phyloP scores from a whole-genome alignment of 2,329 filamentous ascomycete genomes.

The Tricladium varicosporioides region DNA sequence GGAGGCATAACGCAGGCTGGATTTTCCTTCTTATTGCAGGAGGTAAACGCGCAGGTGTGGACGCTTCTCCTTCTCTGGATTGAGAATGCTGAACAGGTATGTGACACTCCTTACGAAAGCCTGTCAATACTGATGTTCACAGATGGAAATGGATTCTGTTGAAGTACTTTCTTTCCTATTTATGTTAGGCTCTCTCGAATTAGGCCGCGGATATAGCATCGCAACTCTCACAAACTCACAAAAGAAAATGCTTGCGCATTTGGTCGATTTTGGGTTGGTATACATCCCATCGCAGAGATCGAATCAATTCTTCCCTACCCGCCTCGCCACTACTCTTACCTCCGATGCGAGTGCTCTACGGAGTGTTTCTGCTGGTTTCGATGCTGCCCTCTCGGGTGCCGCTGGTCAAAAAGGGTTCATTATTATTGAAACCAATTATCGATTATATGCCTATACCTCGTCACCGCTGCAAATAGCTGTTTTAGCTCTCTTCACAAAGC shows the following conservation, averaged over 20 bases:
- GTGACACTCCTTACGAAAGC: constrained; percentile 7
- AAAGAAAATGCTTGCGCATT: constrained; percentile 82
- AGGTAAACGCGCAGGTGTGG: constrained; percentile 97
- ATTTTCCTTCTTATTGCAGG: constrained; percentile 92
- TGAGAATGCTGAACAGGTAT: constrained; percentile 68
- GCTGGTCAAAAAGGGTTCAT: constrained; percentile 70
- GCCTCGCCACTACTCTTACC: constrained; percentile 90
- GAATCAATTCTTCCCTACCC: constrained; percentile 79
- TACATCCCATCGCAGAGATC: constrained; percentile 63
- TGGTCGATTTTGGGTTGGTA: constrained; percentile 90
- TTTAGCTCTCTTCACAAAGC: constrained; percentile 81
- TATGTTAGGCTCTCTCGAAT: constrained; percentile 87
- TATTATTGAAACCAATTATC: constrained; percentile 97
- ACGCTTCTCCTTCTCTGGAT: constrained; percentile 91
- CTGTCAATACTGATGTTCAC: constrained; percentile 16
- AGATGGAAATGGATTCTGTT: constrained; percentile 72
- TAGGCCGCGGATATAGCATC: constrained; percentile 88
- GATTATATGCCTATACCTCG: constrained; percentile 93
- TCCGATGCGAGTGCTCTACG: constrained; percentile 68
- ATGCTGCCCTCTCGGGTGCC: constrained; percentile 56
- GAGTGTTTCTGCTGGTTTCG: constrained; percentile 65
- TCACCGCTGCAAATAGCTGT: constrained; percentile 94
- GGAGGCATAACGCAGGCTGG: constrained; percentile 86
- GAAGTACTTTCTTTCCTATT: constrained; percentile 97
- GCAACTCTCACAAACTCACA: constrained; percentile 78